phyloP scores from a whole-genome alignment of 768 basidiomycete species.

The Boletus eberwhitei region DNA sequence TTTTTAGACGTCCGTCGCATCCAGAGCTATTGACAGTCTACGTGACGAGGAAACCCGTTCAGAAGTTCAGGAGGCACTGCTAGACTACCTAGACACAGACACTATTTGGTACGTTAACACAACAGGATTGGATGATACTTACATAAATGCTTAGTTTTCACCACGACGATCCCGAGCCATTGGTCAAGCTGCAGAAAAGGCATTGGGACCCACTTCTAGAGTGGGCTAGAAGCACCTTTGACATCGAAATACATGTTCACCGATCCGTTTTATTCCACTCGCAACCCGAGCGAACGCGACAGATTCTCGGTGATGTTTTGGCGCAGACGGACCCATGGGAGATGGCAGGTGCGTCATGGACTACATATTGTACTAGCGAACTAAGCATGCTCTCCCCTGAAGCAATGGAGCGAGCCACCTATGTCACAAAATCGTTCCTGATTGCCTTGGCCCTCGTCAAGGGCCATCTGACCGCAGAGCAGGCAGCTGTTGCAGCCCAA shows the following conservation, averaged over 20 bases:
- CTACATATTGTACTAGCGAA: neutral
- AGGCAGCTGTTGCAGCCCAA: conserved; percentile 80
- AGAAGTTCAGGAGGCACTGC: conserved; percentile 63
- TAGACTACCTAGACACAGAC: conserved; percentile 92
- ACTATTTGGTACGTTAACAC: conserved; percentile 68
- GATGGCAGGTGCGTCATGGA: conserved; percentile 68
- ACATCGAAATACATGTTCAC: conserved; percentile 63
- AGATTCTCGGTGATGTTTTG: conserved; percentile 56
- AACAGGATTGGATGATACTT: neutral
- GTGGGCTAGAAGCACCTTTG: conserved; percentile 71
- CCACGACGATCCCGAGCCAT: conserved; percentile 67
- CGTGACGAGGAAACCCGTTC: conserved; percentile 49
- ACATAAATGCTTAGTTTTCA: conserved; percentile 59
- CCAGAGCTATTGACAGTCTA: conserved; percentile 86
- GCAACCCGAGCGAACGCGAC: conserved; percentile 68
- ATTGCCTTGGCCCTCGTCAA: conserved; percentile 83
- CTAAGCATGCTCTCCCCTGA: neutral
- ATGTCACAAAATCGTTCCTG: conserved; percentile 87
- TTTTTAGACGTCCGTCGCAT: conserved; percentile 79
- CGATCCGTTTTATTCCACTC: conserved; percentile 66
- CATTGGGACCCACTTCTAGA: conserved; percentile 88
- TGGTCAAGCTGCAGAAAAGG: conserved; percentile 72
- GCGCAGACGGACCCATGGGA: conserved; percentile 75
- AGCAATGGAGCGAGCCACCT: conserved; percentile 92
- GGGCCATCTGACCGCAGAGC: conserved; percentile 71